Percentiles rank a stretch among this genome's conserved stretches.
Conservation (phyloP, 768 basidiomycete species). For the Boletus bicolor region DNA sequence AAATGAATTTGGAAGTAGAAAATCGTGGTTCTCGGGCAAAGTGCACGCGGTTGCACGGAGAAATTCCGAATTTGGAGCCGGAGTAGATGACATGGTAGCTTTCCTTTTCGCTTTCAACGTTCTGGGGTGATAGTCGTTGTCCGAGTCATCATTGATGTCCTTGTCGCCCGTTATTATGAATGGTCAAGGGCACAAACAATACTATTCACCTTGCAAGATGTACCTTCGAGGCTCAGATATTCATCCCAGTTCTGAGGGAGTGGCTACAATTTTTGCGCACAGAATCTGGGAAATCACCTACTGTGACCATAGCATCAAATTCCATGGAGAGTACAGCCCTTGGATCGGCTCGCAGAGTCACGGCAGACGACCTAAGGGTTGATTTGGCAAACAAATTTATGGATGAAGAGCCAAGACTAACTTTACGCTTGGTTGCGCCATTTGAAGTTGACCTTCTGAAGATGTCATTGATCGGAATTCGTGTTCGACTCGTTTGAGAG, state of each 20-base stretch:
- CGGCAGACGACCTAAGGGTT: conserved; percentile 42
- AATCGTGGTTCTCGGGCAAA: conserved; percentile 68
- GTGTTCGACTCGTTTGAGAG: conserved; percentile 75
- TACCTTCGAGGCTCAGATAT: conserved; percentile 49
- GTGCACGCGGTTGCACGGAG: conserved; percentile 56
- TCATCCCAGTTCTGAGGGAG: conserved; percentile 58
- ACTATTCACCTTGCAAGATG: conserved; percentile 6
- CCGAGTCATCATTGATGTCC: conserved; percentile 34
- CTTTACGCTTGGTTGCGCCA: conserved; percentile 67
- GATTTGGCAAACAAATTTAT: neutral
- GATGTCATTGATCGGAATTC: conserved; percentile 51
- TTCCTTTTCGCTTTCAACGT: conserved; percentile 27
- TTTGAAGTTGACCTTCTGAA: conserved; percentile 57
- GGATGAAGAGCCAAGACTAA: conserved; percentile 30
- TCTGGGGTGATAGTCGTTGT: conserved; percentile 51
- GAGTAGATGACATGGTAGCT: conserved; percentile 21
- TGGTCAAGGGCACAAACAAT: neutral
- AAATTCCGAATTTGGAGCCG: conserved; percentile 37
- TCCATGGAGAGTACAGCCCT: conserved; percentile 48
- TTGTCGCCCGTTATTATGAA: conserved; percentile 5
- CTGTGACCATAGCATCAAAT: conserved; percentile 63
- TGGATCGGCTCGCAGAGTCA: conserved; percentile 54
- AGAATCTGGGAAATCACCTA: conserved; percentile 31
- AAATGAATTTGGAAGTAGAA: conserved; percentile 63
- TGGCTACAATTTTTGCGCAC: neutral